Percentiles rank a stretch among this genome's conserved stretches.
Evolutionary conservation across 345 rosid genomes (phyloP).

Genomic region (Geranium brycei): DNA sequence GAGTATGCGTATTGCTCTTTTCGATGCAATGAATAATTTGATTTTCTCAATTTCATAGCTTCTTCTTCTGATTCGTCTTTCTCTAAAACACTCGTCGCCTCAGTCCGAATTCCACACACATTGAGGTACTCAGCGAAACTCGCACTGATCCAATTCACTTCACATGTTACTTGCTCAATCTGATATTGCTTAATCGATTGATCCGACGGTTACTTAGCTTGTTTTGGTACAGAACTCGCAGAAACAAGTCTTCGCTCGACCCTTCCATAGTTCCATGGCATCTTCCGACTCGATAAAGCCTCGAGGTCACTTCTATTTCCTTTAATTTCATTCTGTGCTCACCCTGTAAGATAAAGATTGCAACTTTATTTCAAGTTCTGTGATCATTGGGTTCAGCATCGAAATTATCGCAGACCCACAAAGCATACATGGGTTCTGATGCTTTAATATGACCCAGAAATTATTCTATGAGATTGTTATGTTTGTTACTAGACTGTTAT

Average conservation of each 20-base stretch:
- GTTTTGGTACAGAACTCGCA: background rate
- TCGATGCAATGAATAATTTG: background rate
- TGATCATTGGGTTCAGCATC: background rate
- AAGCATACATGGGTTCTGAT: background rate
- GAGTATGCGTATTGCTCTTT: background rate
- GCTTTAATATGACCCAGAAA: background rate
- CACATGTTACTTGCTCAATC: background rate
- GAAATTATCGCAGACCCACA: background rate
- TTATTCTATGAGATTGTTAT: background rate
- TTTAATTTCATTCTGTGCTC: background rate
- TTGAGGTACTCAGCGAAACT: background rate
- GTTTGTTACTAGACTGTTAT: background rate
- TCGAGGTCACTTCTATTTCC: conserved; percentile 27
- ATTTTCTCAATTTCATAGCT: background rate
- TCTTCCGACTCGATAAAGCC: conserved; percentile 32
- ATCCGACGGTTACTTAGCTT: background rate
- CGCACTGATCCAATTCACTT: background rate
- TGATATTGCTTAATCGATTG: background rate
- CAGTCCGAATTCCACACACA: background rate
- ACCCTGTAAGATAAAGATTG: background rate
- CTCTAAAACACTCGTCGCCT: no score
- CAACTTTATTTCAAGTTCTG: background rate
- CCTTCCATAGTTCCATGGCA: conserved; percentile 25
- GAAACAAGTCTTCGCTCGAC: background rate
- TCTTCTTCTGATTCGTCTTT: background rate